Evolutionary conservation across 2,329 filamentous ascomycete genomes (phyloP), one percentile per base, ranked within the genome.

Genomic region (Pleoardoris graminearum): DNA sequence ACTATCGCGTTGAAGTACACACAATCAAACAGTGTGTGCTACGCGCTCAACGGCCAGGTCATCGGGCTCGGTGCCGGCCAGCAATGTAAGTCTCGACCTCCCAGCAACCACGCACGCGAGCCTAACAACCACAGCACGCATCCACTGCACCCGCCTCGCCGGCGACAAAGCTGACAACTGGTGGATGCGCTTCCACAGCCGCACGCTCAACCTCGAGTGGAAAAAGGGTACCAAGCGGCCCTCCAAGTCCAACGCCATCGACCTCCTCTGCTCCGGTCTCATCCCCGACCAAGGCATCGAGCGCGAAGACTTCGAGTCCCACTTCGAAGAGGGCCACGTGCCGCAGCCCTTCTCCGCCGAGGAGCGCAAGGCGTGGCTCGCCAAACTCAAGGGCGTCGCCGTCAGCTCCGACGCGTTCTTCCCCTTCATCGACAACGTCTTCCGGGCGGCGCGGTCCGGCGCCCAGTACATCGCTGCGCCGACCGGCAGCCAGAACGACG

Each of bases 101-200:
- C 5, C 2, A 3, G 12, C 21, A 2, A 41, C 2, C 19, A 27
- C 7, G 22, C 10, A 17, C 21, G n/a, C n/a, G n/a, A n/a, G n/a
- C n/a, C n/a, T 21, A 0, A 37, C 4, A 5, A 7, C 17, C 7
- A 30, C 63, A 73, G 70, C 90, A 57, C 89, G 94, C 64, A 99
- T 99, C 66, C 94, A 99, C 83, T 99, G 94, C 85, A 99, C 94
- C 36, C 88, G 94, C 61, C 85, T 99, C 46, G 94, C 94, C 10
- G 94, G 94, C 55, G 93, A 97, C 81, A 99, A 99, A 82, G 91
- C 92, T 43, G 94, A 99, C 77, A 97, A 96, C 82, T 97, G 93
- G 93, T 99, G 93, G 94, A 89, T 99, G 82, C 89, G 94, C 68
- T 97, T 97, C 85, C 90, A 97, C 80, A 87, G 90, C 64, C 88